A percentile compares a stretch with the other conserved stretches of the same genome.
phyloP scores from a whole-genome alignment of 176 grass and related monocot species.

The Alloteropsis semialata region DNA sequence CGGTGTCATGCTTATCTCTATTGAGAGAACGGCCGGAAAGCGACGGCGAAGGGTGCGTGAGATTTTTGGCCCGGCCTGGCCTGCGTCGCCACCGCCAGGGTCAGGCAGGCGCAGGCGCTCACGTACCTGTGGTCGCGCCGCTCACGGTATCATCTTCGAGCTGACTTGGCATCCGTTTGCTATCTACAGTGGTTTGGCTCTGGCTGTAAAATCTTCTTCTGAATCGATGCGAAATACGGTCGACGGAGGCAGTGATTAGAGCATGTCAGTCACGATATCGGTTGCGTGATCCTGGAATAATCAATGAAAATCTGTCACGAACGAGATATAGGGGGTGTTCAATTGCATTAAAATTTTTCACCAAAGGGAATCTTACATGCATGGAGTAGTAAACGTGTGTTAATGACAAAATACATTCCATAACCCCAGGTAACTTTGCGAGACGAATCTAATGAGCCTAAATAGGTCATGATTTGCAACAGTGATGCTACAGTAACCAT shows the following conservation, averaged over 20 bases:
- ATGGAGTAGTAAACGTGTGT: too few relatives aligned
- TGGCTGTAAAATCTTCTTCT: background rate
- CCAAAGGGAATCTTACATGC: too few relatives aligned
- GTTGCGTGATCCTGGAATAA: background rate
- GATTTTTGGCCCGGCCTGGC: background rate
- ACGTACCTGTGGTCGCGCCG: background rate
- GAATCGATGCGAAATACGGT: background rate
- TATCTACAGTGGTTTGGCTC: background rate
- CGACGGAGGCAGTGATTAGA: background rate
- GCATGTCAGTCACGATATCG: background rate
- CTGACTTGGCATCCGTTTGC: background rate
- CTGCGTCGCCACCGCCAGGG: background rate
- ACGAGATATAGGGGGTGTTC: too few relatives aligned
- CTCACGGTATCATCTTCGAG: background rate
- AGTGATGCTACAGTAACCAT: too few relatives aligned
- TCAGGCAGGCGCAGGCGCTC: background rate
- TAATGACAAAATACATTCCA: too few relatives aligned
- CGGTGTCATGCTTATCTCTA: slow-evolving; percentile 15
- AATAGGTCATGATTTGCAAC: too few relatives aligned
- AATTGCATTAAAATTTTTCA: too few relatives aligned
- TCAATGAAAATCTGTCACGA: too few relatives aligned
- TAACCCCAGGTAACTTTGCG: too few relatives aligned
- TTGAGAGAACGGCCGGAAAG: background rate
- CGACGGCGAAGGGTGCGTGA: background rate
- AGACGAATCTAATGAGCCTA: too few relatives aligned